Evolutionary conservation across 768 basidiomycete species (phyloP).

Genomic region (Rhodotorula babjevae): DNA sequence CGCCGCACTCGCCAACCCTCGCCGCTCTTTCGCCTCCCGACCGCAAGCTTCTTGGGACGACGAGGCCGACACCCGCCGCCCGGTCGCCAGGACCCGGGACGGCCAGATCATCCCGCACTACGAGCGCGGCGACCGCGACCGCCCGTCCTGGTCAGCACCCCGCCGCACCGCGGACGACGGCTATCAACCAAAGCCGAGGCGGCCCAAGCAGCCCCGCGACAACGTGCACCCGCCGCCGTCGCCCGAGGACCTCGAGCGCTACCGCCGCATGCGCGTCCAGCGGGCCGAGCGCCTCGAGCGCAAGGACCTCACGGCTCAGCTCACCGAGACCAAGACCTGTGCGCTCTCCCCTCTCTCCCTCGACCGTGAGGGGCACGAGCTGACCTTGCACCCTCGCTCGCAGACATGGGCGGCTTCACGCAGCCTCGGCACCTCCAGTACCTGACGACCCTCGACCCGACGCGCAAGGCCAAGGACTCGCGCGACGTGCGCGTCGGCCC

Average conservation of each 20-base stretch:
- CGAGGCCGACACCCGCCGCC: neutral
- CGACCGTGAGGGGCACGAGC: neutral
- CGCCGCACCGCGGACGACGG: too few species aligned
- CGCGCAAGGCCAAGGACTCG: slow-evolving; percentile 24
- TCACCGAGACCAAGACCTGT: slow-evolving; percentile 34
- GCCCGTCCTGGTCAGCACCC: neutral
- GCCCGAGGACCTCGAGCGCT: slow-evolving; percentile 3
- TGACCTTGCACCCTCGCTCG: neutral
- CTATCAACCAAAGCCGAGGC: neutral
- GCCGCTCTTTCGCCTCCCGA: neutral
- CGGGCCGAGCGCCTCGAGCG: slow-evolving; percentile 33
- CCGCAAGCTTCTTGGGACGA: neutral
- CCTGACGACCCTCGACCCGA: slow-evolving; percentile 25
- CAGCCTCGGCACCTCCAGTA: slow-evolving; percentile 31
- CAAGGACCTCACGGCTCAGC: slow-evolving; percentile 29
- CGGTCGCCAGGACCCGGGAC: too few species aligned
- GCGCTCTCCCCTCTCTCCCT: neutral
- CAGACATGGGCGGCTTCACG: slow-evolving; percentile 39
- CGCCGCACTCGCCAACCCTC: neutral
- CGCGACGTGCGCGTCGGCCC: slow-evolving; percentile 44
- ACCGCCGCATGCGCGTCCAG: neutral
- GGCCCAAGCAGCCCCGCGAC: neutral
- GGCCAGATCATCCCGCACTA: too few species aligned
- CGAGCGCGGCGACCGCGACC: neutral
- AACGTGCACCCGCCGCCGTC: neutral